Evolutionary conservation across 345 rosid species (phyloP).

Genomic region (Euphorbia tirucalli): DNA sequence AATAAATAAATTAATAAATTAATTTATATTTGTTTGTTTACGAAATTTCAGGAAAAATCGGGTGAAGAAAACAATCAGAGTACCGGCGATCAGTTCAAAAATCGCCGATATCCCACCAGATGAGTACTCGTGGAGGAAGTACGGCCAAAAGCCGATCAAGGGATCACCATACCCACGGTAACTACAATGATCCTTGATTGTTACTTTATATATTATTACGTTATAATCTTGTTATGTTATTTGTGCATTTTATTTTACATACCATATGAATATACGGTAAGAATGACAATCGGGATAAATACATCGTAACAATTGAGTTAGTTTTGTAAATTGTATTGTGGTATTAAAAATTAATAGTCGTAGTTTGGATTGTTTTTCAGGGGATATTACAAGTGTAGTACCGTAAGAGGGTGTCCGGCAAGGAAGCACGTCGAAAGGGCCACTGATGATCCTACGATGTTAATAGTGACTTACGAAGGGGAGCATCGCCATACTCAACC

Average conservation of each 20-base stretch:
- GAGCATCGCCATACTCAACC: conserved; percentile 71
- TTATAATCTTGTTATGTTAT: no score
- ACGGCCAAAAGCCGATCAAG: conserved; percentile 95
- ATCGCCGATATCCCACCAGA: conserved; percentile 94
- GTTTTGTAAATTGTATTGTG: no score
- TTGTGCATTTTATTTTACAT: no score
- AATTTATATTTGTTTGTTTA: not conserved
- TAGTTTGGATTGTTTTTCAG: conserved; percentile 30
- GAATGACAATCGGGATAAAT: no score
- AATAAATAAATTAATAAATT: not conserved
- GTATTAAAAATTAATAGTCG: no score
- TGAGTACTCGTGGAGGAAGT: conserved; percentile 92
- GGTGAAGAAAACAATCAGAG: conserved; percentile 67
- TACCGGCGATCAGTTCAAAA: conserved; percentile 83
- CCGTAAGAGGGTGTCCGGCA: conserved; percentile 82
- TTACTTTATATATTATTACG: no score
- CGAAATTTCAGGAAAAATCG: conserved; percentile 58
- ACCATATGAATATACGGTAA: no score
- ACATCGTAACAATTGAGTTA: no score
- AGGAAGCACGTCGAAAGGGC: conserved; percentile 98
- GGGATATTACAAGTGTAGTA: conserved; percentile 92
- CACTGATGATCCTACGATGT: conserved; percentile 75
- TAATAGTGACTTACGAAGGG: conserved; percentile 88
- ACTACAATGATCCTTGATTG: conserved; percentile 9
- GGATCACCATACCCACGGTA: conserved; percentile 97